These are phyloP conservation scores for Sanghuangporus baumii DNA, from an alignment of 1,284 basidiomycete genomes.

Conservation along the genomic window DNA sequence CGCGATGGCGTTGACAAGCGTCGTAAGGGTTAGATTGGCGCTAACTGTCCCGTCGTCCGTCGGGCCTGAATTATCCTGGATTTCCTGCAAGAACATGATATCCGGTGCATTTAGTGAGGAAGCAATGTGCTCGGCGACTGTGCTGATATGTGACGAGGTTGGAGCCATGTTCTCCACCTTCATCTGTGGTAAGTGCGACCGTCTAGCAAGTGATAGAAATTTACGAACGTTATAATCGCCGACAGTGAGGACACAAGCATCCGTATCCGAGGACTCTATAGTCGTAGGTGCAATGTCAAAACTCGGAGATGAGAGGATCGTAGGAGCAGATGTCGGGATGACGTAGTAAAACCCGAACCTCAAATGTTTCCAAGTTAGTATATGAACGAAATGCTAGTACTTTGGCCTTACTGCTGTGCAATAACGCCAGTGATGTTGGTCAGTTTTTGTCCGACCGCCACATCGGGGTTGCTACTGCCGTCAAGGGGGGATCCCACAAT, in stretches of 20 bases:
- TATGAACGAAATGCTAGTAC: background rate
- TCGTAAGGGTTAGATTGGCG: slow-evolving; percentile 49
- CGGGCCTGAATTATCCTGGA: slow-evolving; percentile 57
- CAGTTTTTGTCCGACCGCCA: slow-evolving; percentile 42
- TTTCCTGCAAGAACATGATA: slow-evolving; percentile 61
- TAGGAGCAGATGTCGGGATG: slow-evolving; percentile 50
- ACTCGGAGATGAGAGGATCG: slow-evolving; percentile 35
- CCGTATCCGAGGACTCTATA: slow-evolving; percentile 28
- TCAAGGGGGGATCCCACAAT: slow-evolving; percentile 52
- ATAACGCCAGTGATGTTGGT: slow-evolving; percentile 54
- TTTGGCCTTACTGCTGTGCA: slow-evolving; percentile 37
- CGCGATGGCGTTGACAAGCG: slow-evolving; percentile 45
- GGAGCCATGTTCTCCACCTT: slow-evolving; percentile 58
- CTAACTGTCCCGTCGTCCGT: slow-evolving; percentile 49
- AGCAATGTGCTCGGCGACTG: slow-evolving; percentile 51
- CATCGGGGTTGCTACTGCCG: slow-evolving; percentile 45
- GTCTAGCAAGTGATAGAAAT: slow-evolving; percentile 13
- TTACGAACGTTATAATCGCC: slow-evolving; percentile 53
- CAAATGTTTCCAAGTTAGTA: slow-evolving; percentile 3
- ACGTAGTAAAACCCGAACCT: slow-evolving; percentile 53
- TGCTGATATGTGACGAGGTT: slow-evolving; percentile 40
- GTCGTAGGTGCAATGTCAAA: slow-evolving; percentile 34
- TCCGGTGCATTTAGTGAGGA: slow-evolving; percentile 49
- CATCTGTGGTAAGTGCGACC: background rate
- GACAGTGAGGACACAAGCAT: slow-evolving; percentile 46